phyloP scores from a whole-genome alignment of 352 stramenopile species.

The Phytophthora ohioensis region DNA sequence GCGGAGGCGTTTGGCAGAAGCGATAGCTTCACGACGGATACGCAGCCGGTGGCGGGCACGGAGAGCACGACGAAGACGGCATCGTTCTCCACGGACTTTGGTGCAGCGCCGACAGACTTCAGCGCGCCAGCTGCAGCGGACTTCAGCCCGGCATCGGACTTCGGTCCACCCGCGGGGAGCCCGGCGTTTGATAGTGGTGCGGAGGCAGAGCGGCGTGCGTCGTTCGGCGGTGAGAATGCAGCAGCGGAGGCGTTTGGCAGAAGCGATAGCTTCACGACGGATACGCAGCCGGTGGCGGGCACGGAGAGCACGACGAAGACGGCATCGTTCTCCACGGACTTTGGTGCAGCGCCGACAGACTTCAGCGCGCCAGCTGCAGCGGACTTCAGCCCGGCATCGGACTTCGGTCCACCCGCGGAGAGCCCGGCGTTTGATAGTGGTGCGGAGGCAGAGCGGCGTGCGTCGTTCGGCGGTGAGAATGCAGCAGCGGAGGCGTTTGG shows the following conservation, averaged over 20 bases:
- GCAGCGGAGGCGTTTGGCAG: neutral
- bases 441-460: neutral
- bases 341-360: neutral
- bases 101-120: neutral
- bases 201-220: neutral
- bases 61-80: neutral
- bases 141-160: slow-evolving; percentile 3
- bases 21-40: no score
- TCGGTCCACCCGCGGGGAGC: slow-evolving; percentile 4
- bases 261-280: neutral
- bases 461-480: no score
- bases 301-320: slow-evolving; percentile 3
- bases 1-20: no score
- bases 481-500: no score
- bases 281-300: neutral
- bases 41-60: no score
- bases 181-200: neutral
- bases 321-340: slow-evolving; percentile 4
- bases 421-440: neutral
- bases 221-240: neutral
- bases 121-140: neutral
- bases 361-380: neutral
- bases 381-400: slow-evolving; percentile 1
- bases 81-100: slow-evolving; percentile 7
- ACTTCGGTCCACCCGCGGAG: slow-evolving; percentile 14